Evolutionary conservation across 1,284 basidiomycete species (phyloP).

Genomic region (Ceratobasidium sp.): DNA sequence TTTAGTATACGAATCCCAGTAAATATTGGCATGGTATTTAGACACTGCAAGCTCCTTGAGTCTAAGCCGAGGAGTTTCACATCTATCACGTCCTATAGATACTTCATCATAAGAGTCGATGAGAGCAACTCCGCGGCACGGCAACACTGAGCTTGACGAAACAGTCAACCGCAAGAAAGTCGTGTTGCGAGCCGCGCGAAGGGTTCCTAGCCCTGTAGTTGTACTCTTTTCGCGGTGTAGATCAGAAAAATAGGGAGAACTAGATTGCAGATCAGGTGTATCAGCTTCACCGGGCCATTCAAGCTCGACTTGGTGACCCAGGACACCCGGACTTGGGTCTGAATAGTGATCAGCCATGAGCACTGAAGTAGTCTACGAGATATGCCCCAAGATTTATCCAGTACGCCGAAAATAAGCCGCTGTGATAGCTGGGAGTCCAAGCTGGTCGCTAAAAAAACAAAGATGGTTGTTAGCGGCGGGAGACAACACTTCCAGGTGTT

Average conservation of each 20-base stretch:
- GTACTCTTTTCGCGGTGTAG: background rate
- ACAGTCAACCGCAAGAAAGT: conserved; percentile 29
- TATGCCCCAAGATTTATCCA: background rate
- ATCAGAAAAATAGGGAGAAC: background rate
- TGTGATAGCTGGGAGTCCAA: background rate
- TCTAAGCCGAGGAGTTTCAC: conserved; percentile 68
- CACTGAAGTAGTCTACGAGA: background rate
- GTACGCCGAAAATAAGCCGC: background rate
- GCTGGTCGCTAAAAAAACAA: background rate
- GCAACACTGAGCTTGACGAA: conserved; percentile 14
- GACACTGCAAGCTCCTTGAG: conserved; percentile 84
- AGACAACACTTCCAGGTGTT: background rate
- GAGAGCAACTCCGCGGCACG: conserved; percentile 58
- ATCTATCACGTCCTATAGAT: conserved; percentile 74
- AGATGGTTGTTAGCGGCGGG: conserved; percentile 1
- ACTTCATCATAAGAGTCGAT: conserved; percentile 70
- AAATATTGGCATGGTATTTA: conserved; percentile 77
- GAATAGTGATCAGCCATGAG: background rate
- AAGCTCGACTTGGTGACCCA: conserved; percentile 3
- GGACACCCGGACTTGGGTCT: background rate
- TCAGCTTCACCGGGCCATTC: conserved; percentile 23
- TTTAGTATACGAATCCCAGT: conserved; percentile 67
- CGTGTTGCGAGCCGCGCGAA: conserved; percentile 1
- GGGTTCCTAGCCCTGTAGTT: background rate
- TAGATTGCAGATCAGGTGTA: background rate